Evolutionary conservation across 2,329 filamentous ascomycete genomes (phyloP).

Genomic region (Penicillium sp.): DNA sequence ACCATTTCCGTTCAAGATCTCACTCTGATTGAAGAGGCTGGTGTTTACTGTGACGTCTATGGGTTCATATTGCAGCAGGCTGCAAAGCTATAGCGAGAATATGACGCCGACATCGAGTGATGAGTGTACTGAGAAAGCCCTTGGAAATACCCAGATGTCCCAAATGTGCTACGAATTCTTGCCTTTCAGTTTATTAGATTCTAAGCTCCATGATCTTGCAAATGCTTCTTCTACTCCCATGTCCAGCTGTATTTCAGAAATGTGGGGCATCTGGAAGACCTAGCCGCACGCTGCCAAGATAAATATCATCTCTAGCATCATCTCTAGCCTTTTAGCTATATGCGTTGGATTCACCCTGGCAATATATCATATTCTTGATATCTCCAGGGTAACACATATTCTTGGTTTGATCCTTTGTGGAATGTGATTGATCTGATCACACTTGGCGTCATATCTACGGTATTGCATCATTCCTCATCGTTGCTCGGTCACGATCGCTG

Average conservation of each 20-base stretch:
- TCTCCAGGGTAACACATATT: conserved; percentile 4
- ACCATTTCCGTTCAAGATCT: neutral
- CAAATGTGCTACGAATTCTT: neutral
- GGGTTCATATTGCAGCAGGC: neutral
- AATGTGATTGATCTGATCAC: neutral
- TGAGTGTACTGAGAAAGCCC: neutral
- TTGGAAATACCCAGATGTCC: neutral
- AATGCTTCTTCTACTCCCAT: neutral
- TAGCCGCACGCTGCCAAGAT: neutral
- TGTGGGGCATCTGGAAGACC: neutral
- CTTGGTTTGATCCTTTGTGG: neutral
- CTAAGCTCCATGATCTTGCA: neutral
- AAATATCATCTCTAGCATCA: neutral
- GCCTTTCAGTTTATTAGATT: neutral
- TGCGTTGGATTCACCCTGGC: neutral
- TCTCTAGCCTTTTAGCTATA: neutral
- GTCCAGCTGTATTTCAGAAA: neutral
- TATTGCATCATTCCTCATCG: neutral
- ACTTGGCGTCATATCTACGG: neutral
- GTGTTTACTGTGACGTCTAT: neutral
- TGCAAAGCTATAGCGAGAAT: neutral
- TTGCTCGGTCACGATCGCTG: neutral
- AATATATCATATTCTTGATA: neutral
- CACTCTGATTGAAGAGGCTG: neutral
- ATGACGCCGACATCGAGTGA: neutral